A percentile compares a stretch with the other conserved stretches of the same genome.
Conservation (phyloP, 2,329 filamentous ascomycete genomes). For the Penicillium sp. region DNA sequence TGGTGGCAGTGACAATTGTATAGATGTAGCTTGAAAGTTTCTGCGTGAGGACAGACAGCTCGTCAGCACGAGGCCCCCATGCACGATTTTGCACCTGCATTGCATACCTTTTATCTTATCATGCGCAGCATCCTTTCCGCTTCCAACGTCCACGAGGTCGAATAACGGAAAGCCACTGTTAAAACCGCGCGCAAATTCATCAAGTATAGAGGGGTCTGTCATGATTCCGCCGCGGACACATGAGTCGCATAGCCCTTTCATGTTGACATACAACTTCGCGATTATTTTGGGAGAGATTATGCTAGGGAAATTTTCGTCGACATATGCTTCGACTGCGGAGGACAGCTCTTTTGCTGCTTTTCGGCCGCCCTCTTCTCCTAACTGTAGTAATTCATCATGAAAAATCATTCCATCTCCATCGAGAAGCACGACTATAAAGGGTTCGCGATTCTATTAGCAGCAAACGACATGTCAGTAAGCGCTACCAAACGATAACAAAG, state of each 20-base stretch:
- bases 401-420: slow-evolving; percentile 64
- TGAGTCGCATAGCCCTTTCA: slow-evolving; percentile 55
- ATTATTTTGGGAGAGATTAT: slow-evolving; percentile 55
- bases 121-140: slow-evolving; percentile 50
- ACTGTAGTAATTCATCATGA: slow-evolving; percentile 54
- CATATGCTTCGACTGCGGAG: slow-evolving; percentile 48
- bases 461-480: slow-evolving; percentile 13
- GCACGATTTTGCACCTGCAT: slow-evolving; percentile 5
- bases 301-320: slow-evolving; percentile 46
- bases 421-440: slow-evolving; percentile 59
- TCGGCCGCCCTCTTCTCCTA: slow-evolving; percentile 58
- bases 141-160: slow-evolving; percentile 56
- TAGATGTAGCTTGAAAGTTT: slow-evolving; percentile 60
- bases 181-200: slow-evolving; percentile 62
- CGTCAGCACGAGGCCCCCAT: slow-evolving; percentile 28
- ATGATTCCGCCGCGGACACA: slow-evolving; percentile 54
- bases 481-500: background rate
- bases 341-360: slow-evolving; percentile 58
- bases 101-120: slow-evolving; percentile 54
- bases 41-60: slow-evolving; percentile 37
- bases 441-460: slow-evolving; percentile 53
- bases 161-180: slow-evolving; percentile 57
- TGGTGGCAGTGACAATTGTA: slow-evolving; percentile 65
- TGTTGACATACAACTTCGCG: slow-evolving; percentile 59
- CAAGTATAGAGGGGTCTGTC: slow-evolving; percentile 47